Evolutionary conservation across 2,329 filamentous ascomycete genomes (phyloP).

Genomic region (Fusarium incarnatum): DNA sequence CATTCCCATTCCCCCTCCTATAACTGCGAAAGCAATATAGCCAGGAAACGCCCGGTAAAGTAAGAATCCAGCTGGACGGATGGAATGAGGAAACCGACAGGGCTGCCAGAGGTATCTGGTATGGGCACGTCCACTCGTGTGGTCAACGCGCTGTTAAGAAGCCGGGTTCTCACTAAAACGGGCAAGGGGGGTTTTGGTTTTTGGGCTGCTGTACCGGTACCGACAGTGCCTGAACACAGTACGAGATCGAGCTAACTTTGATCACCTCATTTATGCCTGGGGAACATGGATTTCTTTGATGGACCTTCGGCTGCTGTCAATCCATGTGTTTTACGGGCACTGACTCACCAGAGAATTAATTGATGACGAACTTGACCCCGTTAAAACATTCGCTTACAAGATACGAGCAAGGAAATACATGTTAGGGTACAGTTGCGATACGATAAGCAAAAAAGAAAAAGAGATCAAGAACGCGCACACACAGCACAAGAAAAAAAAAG

Average conservation of each 20-base stretch:
- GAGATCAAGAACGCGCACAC: neutral
- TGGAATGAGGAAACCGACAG: conserved; percentile 31
- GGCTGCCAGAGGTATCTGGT: conserved; percentile 9
- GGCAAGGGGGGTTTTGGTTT: conserved; percentile 15
- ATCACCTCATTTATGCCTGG: conserved; percentile 37
- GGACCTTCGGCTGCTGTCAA: conserved; percentile 32
- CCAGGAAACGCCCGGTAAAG: conserved; percentile 13
- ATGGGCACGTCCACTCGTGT: conserved; percentile 27
- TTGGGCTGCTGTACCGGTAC: conserved; percentile 13
- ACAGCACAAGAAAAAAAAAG: conserved; percentile 11
- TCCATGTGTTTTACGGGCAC: conserved; percentile 30
- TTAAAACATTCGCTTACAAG: conserved; percentile 23
- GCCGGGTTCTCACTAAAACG: conserved; percentile 28
- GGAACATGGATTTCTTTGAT: conserved; percentile 31
- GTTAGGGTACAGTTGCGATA: conserved; percentile 9
- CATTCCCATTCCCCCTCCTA: conserved; percentile 5
- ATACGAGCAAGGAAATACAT: conserved; percentile 18
- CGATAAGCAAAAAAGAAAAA: neutral
- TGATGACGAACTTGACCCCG: conserved; percentile 36
- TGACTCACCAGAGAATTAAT: conserved; percentile 32
- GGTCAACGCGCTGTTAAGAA: conserved; percentile 35
- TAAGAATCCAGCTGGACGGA: conserved; percentile 25
- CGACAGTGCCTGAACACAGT: conserved; percentile 41
- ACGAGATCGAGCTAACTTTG: conserved; percentile 30
- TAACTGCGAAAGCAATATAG: neutral